These are phyloP conservation scores for Pterocarpus santalinus DNA, from an alignment of 306 rosid species.

Conservation along the genomic window DNA sequence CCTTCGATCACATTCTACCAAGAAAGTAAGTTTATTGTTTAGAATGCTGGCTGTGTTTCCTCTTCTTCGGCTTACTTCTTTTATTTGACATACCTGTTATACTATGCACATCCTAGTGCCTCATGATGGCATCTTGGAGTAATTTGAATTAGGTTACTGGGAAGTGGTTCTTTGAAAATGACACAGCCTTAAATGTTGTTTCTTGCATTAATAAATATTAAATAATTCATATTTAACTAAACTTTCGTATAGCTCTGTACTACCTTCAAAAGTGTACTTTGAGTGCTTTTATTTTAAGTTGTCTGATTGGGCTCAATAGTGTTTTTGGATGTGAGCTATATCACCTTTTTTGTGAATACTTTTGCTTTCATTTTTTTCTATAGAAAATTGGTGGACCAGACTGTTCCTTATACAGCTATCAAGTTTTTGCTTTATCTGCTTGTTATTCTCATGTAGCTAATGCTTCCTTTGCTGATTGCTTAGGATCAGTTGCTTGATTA, in stretches of 20 bases:
- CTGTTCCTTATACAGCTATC: slow-evolving; percentile 2
- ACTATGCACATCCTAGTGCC: no score
- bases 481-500: slow-evolving; percentile 85
- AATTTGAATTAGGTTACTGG: no score
- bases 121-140: no score
- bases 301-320: not conserved
- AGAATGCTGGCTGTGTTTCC: slow-evolving; percentile 26
- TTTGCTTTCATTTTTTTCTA: no score
- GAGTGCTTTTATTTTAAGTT: not conserved
- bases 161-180: no score
- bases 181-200: no score
- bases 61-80: not conserved
- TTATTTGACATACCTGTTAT: not conserved
- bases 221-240: not conserved
- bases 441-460: slow-evolving; percentile 44
- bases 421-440: slow-evolving; percentile 1
- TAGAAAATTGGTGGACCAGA: slow-evolving; percentile 4
- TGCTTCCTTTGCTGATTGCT: slow-evolving; percentile 43
- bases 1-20: slow-evolving; percentile 80
- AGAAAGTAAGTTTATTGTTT: slow-evolving; percentile 65
- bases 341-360: no score
- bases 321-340: no score
- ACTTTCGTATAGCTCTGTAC: slow-evolving; percentile 5
- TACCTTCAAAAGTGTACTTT: slow-evolving; percentile 7
- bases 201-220: slow-evolving; percentile 24